Percentiles rank a stretch among this genome's conserved stretches.
These are phyloP conservation scores for Pseudoneurospora amorphoporcata DNA, from an alignment of 495 filamentous ascomycete species.

Conservation along the genomic window DNA sequence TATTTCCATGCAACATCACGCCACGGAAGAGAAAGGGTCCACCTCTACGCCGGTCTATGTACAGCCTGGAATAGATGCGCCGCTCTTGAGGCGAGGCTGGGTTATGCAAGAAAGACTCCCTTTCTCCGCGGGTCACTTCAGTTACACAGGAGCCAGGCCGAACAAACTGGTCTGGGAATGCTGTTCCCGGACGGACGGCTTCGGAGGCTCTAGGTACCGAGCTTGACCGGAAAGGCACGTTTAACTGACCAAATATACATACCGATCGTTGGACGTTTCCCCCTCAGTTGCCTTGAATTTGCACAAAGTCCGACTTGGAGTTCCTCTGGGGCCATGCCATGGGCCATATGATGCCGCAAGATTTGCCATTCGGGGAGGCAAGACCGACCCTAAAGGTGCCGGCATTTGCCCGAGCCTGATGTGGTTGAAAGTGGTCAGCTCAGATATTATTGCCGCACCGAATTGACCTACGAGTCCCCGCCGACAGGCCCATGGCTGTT, in stretches of 20 bases:
- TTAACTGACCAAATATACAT: too few relatives aligned
- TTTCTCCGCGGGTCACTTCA: not conserved
- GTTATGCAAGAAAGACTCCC: not conserved
- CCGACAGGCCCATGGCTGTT: conserved; percentile 13
- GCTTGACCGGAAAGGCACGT: not conserved
- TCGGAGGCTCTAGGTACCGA: not conserved
- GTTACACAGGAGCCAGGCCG: rapidly evolving
- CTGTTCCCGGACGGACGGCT: not conserved
- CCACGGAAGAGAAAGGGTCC: rapidly evolving
- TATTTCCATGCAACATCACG: not conserved
- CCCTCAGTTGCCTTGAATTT: too few relatives aligned
- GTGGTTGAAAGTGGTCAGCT: too few relatives aligned
- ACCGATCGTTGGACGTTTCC: too few relatives aligned
- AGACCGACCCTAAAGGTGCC: too few relatives aligned
- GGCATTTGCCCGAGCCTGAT: not conserved
- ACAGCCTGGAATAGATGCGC: rapidly evolving
- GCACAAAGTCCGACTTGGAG: not conserved
- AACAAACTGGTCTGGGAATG: not conserved
- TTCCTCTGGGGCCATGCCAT: not conserved
- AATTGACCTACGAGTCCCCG: conserved; percentile 11
- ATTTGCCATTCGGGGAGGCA: not conserved
- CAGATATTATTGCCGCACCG: not conserved
- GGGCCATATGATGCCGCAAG: rapidly evolving
- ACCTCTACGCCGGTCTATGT: not conserved
- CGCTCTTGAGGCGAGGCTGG: not conserved